Conservation (phyloP, 371 early-diverging fungal species). For the Polyrhizophydium stewartii region DNA sequence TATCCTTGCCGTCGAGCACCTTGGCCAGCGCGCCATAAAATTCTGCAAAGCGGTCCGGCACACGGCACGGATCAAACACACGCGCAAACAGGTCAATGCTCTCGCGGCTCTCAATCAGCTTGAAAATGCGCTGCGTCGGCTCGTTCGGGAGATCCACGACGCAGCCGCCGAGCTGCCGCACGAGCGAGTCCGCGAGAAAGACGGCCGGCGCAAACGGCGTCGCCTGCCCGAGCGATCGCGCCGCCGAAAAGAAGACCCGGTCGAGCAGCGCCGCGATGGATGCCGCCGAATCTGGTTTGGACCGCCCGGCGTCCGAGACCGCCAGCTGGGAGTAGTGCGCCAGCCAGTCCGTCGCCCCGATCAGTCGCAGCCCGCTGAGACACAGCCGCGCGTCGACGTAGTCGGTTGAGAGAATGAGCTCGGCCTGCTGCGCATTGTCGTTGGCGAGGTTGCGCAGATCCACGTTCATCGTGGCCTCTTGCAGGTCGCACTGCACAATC, state of each 20-base stretch:
- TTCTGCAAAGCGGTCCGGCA: conserved; percentile 8
- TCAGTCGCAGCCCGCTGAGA: conserved; percentile 5
- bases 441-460: conserved; percentile 1
- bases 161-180: conserved; percentile 8
- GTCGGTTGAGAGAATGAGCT: conserved; percentile 10
- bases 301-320: too few species aligned
- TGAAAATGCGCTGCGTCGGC: conserved; percentile 13
- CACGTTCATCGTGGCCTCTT: conserved; percentile 1
- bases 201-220: conserved; percentile 10
- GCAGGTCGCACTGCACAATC: conserved; percentile 3
- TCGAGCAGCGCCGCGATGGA: neutral
- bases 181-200: conserved; percentile 3
- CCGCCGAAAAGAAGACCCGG: neutral
- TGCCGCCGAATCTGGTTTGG: too few species aligned
- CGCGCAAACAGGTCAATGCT: neutral
- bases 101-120: conserved; percentile 3
- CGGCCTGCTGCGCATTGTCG: conserved; percentile 3
- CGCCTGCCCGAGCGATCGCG: neutral
- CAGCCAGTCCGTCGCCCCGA: conserved; percentile 22
- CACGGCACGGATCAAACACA: conserved; percentile 17
- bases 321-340: neutral
- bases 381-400: conserved; percentile 21
- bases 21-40: conserved; percentile 4
- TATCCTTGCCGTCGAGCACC: neutral
- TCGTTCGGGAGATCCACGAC: conserved; percentile 6